Evolutionary conservation across 1,139 yeast genomes (phyloP), one percentile per base, ranked within the genome.

Genomic region (Chernovozyma sophiae-reginae): DNA sequence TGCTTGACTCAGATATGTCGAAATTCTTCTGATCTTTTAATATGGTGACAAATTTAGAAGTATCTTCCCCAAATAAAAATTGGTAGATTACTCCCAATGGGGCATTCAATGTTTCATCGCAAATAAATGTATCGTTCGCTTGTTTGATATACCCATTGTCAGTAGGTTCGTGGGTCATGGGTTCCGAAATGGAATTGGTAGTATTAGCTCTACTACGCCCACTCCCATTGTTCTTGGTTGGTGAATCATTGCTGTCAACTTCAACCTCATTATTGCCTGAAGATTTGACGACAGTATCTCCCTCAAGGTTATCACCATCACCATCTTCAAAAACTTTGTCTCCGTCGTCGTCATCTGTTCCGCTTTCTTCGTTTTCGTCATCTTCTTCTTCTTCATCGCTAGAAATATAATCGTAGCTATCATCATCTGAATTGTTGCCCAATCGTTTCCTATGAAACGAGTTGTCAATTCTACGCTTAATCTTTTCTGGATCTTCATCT

Each of bases 41-140:
- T 14, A 86, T 65, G 40, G 68, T 68, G 36, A 72, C 67, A 43
- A 72, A 61, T 55, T 83, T 80, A 0, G 76, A 56, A 1, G 79
- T 68, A 52, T 89, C 90, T 24, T 76, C 69, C 12, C 97, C 97
- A 62, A 83, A 90, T 33, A 92, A 48, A 19, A 90, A 47, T 31
- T 67, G 66, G 49, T 67, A 89, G 0, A 87, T 77, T 0, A 81
- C 86, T 2, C 97, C 97, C 18, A 89, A 51, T 0, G 98, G 97
- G 0, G 90, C 96, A 35, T 68, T 60, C 31, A 86, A 56, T 0
- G 65, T 62, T 27, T 81, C 87, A 24, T 82, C 84, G 8, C 72
- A 57, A 33, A 90, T 71, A 33, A 79, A 68, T 2, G 78, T 77
- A 42, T 90, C 96, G 17, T 70, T 73, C 3, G 77, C 56, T 25